Evolutionary conservation across 768 basidiomycete species (phyloP), one percentile per base, ranked within the genome.

Genomic region (Boletus coccyginus): DNA sequence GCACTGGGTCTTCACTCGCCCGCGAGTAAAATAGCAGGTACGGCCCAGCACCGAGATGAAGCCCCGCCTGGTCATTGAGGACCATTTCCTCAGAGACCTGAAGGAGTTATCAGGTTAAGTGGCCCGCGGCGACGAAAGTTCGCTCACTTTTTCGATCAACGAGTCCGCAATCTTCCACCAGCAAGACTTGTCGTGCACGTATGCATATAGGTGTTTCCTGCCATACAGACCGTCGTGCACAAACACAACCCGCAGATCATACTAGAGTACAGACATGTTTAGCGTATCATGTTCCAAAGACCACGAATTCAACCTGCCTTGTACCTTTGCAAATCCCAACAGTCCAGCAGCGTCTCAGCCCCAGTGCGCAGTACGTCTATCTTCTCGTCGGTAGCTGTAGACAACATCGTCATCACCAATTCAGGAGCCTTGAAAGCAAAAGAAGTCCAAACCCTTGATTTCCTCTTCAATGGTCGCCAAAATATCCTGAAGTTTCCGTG

Each of bases 121-220:
- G 11, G 13, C 41, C 24, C 10, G 3, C 21, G 12, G 29, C 13
- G 7, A 39, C 5, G 24, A 40, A 10, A 11, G 12, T 3, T 55
- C 1, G 10, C 17, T 46, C 56, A 84, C 90, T 79, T 88, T 82
- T 1, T 81, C 83, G 3, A 91, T 86, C 12, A 75, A 72, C 55
- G 81, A 81, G 62, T 92, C 92, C 9, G 87, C 77, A 3, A 84
- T 87, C 72, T 89, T 92, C 88, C 89, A 93, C 91, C 91, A 94
- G 4, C 68, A 71, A 7, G 79, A 85, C 43, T 82, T 78, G 31
- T 67, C 69, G 56, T 85, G 81, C 13, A 90, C 83, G 59, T 92
- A 94, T 7, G 88, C 87, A 66, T 91, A 90, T 10, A 90, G 73
- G 62, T 91, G 87, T 53, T 81, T 89, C 45, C 92, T 77, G 10